A percentile compares a stretch with the other conserved stretches of the same genome.
phyloP scores from a whole-genome alignment of 1,284 basidiomycete species.

The Cryptococcus sp. region DNA sequence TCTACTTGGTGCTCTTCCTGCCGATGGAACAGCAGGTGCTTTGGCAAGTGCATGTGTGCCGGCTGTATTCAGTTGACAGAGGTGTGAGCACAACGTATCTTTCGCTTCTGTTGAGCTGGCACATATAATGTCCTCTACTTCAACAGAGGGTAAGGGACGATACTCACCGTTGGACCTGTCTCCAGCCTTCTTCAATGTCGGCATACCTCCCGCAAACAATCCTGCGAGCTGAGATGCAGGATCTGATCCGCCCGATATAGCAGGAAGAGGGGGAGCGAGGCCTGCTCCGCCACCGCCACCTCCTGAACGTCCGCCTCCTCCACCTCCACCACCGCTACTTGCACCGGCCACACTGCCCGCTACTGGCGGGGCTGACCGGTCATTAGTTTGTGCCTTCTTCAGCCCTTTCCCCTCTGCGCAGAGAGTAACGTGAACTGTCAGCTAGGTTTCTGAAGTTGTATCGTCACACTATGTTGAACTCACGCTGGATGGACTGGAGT shows the following conservation, averaged over 20 bases:
- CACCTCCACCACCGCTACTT: conserved; percentile 56
- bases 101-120: too few relatives aligned
- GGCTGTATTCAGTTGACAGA: too few relatives aligned
- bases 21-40: conserved; percentile 27
- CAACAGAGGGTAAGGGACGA: not conserved
- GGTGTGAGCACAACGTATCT: too few relatives aligned
- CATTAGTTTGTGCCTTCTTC: conserved; percentile 78
- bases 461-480: conserved; percentile 5
- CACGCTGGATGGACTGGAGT: conserved; percentile 47
- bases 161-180: conserved; percentile 36
- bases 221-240: conserved; percentile 71
- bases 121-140: conserved; percentile 7
- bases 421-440: not conserved
- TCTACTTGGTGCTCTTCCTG: conserved; percentile 19
- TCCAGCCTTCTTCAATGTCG: conserved; percentile 77
- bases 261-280: conserved; percentile 13
- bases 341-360: conserved; percentile 54
- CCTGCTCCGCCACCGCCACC: conserved; percentile 23
- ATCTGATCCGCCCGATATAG: conserved; percentile 28
- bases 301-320: conserved; percentile 42
- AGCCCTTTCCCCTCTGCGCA: conserved; percentile 65
- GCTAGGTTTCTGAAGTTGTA: too few relatives aligned
- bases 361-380: conserved; percentile 71
- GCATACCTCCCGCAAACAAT: conserved; percentile 86
- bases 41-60: conserved; percentile 27